Evolutionary conservation across 495 filamentous ascomycete species (phyloP).

Genomic region (Tetracladium setigerum): DNA sequence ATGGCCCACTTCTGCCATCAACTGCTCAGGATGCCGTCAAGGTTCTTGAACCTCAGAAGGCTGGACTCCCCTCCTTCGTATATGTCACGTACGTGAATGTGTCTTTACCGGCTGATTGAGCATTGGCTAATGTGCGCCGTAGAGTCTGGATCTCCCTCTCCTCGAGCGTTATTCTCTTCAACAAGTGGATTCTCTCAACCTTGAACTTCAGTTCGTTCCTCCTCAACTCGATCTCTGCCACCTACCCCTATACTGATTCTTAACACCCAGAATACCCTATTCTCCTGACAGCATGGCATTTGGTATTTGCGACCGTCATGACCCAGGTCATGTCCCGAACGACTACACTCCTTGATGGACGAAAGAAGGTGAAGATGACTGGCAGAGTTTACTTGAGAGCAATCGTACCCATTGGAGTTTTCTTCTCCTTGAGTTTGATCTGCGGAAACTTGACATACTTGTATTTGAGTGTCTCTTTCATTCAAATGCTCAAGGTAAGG

Average conservation of each 20-base stretch:
- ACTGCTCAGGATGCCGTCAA: conserved; percentile 70
- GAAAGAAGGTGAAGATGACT: conserved; percentile 90
- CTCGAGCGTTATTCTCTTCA: conserved; percentile 93
- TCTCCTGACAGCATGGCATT: conserved; percentile 89
- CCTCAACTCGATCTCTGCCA: neutral
- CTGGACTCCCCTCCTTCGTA: conserved; percentile 70
- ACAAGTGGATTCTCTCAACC: conserved; percentile 92
- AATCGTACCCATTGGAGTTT: conserved; percentile 86
- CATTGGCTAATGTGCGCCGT: neutral
- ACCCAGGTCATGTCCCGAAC: conserved; percentile 84
- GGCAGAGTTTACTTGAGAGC: conserved; percentile 82
- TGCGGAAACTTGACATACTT: conserved; percentile 91
- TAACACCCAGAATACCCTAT: conserved; percentile 49
- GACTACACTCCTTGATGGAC: conserved; percentile 77
- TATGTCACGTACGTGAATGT: conserved; percentile 71
- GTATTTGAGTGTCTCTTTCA: conserved; percentile 88
- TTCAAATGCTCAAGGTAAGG: conserved; percentile 85
- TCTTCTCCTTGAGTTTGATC: conserved; percentile 91
- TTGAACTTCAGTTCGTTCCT: conserved; percentile 58
- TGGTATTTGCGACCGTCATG: conserved; percentile 81
- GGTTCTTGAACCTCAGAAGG: conserved; percentile 50
- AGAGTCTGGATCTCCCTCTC: conserved; percentile 89
- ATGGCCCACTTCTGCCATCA: conserved; percentile 64
- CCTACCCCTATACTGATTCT: conserved; percentile 25
- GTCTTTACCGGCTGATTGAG: neutral